A percentile compares a stretch with the other conserved stretches of the same genome.
Evolutionary conservation across 2,329 filamentous ascomycete genomes (phyloP).

Genomic region (Fusarium redolens): DNA sequence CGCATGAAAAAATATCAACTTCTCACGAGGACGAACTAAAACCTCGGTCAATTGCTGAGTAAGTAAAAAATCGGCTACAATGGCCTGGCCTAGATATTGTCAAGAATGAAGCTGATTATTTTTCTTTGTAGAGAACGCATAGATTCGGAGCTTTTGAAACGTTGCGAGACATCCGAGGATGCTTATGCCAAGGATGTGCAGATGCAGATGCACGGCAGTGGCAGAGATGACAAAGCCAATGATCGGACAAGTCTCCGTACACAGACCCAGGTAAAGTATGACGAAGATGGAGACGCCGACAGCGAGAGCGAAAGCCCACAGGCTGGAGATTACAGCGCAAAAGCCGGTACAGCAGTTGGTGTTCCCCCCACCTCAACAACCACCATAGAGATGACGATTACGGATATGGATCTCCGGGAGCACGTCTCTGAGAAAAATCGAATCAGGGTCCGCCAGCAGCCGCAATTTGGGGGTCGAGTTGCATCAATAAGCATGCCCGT

Average conservation of each 20-base stretch:
- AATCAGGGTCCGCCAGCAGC: conserved; percentile 40
- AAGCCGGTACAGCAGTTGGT: conserved; percentile 16
- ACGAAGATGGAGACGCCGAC: conserved; percentile 6
- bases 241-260: conserved; percentile 21
- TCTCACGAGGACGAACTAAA: conserved; percentile 32
- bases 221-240: conserved; percentile 15
- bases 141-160: conserved; percentile 9
- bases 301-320: neutral
- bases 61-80: neutral
- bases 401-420: conserved; percentile 40
- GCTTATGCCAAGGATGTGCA: conserved; percentile 6
- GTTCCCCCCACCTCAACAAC: conserved; percentile 32
- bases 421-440: conserved; percentile 24
- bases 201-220: conserved; percentile 1
- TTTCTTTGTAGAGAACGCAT: neutral
- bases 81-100: neutral
- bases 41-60: conserved; percentile 22
- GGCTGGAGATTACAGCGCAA: conserved; percentile 26
- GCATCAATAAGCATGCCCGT: conserved; percentile 37
- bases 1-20: conserved; percentile 27
- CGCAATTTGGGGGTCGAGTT: conserved; percentile 37
- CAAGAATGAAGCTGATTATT: conserved; percentile 4
- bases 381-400: conserved; percentile 26
- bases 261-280: conserved; percentile 10
- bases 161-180: conserved; percentile 11